A percentile compares a stretch with the other conserved stretches of the same genome.
phyloP scores from a whole-genome alignment of 768 basidiomycete genomes.

The Kwoniella sp. region DNA sequence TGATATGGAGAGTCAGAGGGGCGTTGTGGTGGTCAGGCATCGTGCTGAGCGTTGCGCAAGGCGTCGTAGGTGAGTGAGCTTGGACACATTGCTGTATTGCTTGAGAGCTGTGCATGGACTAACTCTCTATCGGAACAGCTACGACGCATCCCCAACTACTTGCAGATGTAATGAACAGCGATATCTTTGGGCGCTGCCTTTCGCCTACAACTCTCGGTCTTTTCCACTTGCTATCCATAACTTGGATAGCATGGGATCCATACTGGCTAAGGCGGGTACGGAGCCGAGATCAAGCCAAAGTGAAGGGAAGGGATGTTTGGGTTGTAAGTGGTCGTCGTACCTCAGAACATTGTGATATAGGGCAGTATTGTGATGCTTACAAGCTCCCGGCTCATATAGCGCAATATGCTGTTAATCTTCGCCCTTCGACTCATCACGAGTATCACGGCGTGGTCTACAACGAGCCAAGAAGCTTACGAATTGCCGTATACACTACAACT shows the following conservation, averaged over 20 bases:
- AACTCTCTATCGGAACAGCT: neutral
- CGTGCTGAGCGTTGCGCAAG: conserved; percentile 58
- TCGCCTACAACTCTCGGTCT: conserved; percentile 54
- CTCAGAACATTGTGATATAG: no score
- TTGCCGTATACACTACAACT: neutral
- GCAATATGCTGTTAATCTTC: conserved; percentile 40
- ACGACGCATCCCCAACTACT: neutral
- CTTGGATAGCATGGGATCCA: conserved; percentile 86
- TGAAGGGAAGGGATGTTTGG: conserved; percentile 40
- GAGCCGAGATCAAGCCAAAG: conserved; percentile 18
- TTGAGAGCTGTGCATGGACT: no score
- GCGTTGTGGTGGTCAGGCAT: conserved; percentile 65
- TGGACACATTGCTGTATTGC: no score
- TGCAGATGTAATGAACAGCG: neutral
- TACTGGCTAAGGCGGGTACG: conserved; percentile 63
- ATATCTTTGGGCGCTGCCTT: neutral
- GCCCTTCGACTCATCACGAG: conserved; percentile 11
- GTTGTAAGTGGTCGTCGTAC: conserved; percentile 31
- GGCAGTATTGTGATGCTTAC: neutral
- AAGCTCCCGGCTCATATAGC: conserved; percentile 8
- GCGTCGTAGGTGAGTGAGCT: conserved; percentile 60
- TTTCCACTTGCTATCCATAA: conserved; percentile 64
- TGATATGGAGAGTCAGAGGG: conserved; percentile 72
- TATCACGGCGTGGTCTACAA: neutral
- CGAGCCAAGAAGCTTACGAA: neutral